Base-by-base conservation (phyloP, 129 eudicot species). In the Flaveria ramosissima region DNA sequence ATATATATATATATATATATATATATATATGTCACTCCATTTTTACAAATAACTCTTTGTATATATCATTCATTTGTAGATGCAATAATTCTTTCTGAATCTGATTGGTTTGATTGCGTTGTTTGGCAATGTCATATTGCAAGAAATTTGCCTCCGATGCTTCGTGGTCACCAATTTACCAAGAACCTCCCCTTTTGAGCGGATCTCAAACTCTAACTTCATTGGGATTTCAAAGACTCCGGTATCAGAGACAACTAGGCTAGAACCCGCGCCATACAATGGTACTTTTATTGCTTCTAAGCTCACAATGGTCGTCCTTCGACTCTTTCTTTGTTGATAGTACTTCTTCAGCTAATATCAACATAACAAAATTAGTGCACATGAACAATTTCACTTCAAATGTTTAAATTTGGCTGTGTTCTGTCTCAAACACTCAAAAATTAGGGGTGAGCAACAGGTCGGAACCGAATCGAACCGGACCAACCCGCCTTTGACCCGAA, bases 191-290 rank as follows among this genome's bases (percentile, higher is more conserved):
- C 99, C 99, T 69, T 80, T 72, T 2, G 99, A 74, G 27, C 71
- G 80, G 48, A 94, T 48, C 70, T 86, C 90, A 77, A 94, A 87
- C 81, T 91, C 76, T 19, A 94, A 81, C 24, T 64, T 88, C 74
- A 94, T 82, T 7, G 97, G 99, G 62, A 89, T 86, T 73, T 87
- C 77, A 39, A 84, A 84, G 14, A 68, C 87, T 20, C 76, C 83
- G 43, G 74, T 68, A 55, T 68, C 64, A 1, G 85, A 21, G 4
- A 69, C 89, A 45, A 51, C 84, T 21, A 90, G 82, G 39, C 77
- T 88, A 67, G 97, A 91, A 75, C 92, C 99, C 3, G 99, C 99
- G 30, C 99, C 97, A 46, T 94, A 94, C 16, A 94, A 77, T 27
- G 99, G 99, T 10, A 92, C 94, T 82, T 81, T 91, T 1, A 86